phyloP scores from a whole-genome alignment of 805 yeast species.

The Spathaspora sp. region DNA sequence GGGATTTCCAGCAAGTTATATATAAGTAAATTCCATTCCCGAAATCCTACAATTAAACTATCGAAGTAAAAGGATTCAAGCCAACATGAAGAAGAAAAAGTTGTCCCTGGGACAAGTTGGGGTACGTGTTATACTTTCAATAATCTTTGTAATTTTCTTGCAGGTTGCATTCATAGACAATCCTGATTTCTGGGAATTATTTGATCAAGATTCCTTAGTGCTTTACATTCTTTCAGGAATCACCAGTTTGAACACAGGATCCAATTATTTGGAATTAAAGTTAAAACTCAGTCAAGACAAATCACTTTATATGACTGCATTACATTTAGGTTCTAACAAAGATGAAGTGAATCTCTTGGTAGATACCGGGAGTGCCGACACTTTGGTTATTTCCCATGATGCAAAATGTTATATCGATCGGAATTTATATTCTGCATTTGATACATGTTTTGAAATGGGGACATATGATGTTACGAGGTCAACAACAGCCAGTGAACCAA shows the following conservation, averaged over 20 bases:
- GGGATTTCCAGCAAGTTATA: neutral
- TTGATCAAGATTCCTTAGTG: neutral
- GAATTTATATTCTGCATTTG: neutral
- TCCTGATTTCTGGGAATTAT: neutral
- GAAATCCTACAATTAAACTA: neutral
- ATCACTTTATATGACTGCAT: neutral
- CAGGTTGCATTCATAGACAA: neutral
- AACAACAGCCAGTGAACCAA: neutral
- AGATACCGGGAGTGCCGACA: slow-evolving; percentile 39
- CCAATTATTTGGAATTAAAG: neutral
- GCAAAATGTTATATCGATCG: slow-evolving; percentile 14
- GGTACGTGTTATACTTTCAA: neutral
- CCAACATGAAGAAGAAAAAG: neutral
- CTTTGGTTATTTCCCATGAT: slow-evolving; percentile 34
- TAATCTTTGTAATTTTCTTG: neutral
- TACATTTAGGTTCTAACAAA: slow-evolving; percentile 21
- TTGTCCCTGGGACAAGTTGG: neutral
- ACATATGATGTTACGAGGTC: neutral
- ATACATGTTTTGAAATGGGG: neutral
- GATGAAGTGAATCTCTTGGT: slow-evolving; percentile 26
- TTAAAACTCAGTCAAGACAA: neutral
- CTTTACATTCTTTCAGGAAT: neutral
- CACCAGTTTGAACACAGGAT: neutral
- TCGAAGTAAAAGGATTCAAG: neutral
- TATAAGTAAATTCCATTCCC: neutral